Evolutionary conservation across 1,284 basidiomycete genomes (phyloP).

Genomic region (Cutaneotrichosporon curvatum): DNA sequence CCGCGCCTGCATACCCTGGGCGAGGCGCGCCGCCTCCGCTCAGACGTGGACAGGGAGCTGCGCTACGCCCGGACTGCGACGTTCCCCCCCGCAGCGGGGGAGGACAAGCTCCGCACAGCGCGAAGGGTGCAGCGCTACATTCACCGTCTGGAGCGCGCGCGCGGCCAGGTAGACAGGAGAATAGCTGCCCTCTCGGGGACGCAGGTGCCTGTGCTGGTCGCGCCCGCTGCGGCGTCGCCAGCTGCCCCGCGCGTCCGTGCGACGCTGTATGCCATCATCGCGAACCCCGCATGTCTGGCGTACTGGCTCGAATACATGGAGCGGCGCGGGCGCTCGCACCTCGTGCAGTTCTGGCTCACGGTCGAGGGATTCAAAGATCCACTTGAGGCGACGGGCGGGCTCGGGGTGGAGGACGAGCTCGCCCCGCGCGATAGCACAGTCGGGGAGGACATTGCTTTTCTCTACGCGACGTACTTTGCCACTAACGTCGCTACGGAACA

Average conservation of each 20-base stretch:
- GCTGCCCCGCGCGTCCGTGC: background rate
- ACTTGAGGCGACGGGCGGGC: slow-evolving; percentile 63
- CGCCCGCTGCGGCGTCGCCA: background rate
- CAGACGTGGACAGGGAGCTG: slow-evolving; percentile 81
- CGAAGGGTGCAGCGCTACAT: slow-evolving; percentile 61
- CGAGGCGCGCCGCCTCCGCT: slow-evolving; percentile 81
- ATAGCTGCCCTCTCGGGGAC: slow-evolving; percentile 67
- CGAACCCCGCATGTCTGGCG: slow-evolving; percentile 79
- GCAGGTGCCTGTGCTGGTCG: background rate
- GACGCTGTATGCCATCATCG: slow-evolving; percentile 57
- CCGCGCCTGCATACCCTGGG: slow-evolving; percentile 69
- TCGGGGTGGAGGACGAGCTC: slow-evolving; percentile 3
- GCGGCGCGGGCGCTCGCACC: slow-evolving; percentile 67
- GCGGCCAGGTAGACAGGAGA: slow-evolving; percentile 72
- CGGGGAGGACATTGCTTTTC: slow-evolving; percentile 73
- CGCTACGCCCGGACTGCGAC: slow-evolving; percentile 58
- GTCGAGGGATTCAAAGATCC: slow-evolving; percentile 97
- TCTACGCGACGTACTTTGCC: slow-evolving; percentile 75
- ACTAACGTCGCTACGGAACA: background rate
- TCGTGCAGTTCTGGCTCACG: slow-evolving; percentile 94
- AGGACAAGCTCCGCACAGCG: slow-evolving; percentile 4
- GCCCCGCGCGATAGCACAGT: slow-evolving; percentile 15
- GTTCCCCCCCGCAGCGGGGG: slow-evolving; percentile 10
- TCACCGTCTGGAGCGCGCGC: slow-evolving; percentile 78
- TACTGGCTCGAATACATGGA: slow-evolving; percentile 99